Conservation (phyloP, 495 filamentous ascomycete species). For the Daldinia bambusicola region DNA sequence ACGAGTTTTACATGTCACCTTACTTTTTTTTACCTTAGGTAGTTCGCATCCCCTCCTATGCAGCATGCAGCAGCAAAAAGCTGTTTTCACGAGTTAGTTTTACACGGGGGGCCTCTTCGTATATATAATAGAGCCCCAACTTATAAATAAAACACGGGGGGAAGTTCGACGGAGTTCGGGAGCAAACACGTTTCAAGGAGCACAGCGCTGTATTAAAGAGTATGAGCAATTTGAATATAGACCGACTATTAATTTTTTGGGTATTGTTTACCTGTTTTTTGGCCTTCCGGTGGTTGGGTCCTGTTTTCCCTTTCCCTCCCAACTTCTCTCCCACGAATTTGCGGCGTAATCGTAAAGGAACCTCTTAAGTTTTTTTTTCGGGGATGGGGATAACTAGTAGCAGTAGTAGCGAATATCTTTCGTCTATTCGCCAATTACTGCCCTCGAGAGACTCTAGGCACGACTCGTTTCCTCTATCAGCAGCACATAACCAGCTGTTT, state of each 20-base stretch:
- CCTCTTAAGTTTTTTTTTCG: neutral
- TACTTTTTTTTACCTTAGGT: conserved; percentile 1
- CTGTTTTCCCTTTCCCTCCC: conserved; percentile 6
- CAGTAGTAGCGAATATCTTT: neutral
- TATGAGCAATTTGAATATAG: conserved; percentile 39
- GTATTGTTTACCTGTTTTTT: conserved; percentile 43
- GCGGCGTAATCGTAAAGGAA: neutral
- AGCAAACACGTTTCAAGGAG: neutral
- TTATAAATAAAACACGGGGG: conserved; percentile 5
- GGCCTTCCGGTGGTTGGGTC: conserved; percentile 4
- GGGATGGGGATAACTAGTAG: neutral
- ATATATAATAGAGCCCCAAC: neutral
- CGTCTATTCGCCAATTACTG: neutral
- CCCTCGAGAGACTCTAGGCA: neutral
- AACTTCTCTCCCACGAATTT: neutral
- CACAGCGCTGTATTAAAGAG: conserved; percentile 37
- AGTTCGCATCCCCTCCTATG: neutral
- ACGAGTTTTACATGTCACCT: neutral
- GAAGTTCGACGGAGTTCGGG: conserved; percentile 5
- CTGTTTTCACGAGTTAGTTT: neutral
- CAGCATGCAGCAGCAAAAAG: neutral
- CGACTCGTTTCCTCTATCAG: conserved; percentile 2
- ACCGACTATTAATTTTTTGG: conserved; percentile 32
- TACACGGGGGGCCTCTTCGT: neutral
- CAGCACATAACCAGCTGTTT: conserved; percentile 9